Base-by-base conservation (phyloP, 345 rosid genomes). In the Dimocarpus longan region DNA sequence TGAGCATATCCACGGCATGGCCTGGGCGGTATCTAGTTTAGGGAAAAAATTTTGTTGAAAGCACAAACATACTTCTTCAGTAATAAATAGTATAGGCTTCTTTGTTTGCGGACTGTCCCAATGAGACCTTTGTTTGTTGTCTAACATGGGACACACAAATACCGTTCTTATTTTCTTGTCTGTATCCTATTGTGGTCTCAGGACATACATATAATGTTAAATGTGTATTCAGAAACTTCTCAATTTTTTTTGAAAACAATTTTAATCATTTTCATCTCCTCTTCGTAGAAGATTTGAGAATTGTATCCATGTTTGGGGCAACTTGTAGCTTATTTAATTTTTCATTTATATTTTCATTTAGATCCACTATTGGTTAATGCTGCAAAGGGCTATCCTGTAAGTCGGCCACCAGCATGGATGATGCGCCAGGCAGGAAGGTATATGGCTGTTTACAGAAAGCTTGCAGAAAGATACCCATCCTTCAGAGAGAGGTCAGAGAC, bases 351-450 rank as follows among this genome's bases (percentile, higher is more conserved):
- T 81, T 83, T 64, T 15, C n/a, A 46, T 77, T 48, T 86, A 92
- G 96, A 93, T 85, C 96, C 95, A 56, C 77, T 95, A 40, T 84
- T 93, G 91, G 92, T 95, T 64, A 93, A 93, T 89, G 98, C 95
- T 83, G 99, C 96, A 0, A 90, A 90, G 87, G 95, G 99, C 63
- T 88, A 91, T 46, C 86, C 86, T 0, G 94, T 95, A 56, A 87
- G 74, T 76, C 88, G 96, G 65, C 97, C 99, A 66, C 99, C 98
- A 2, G 99, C 98, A 39, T 95, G 98, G 99, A 95, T 95, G 99
- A 95, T 95, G 99, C 88, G 98, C 76, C 99, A 92, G 78, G 99
- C 99, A 76, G 99, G 98, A 88, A 90, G 99, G 91, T 95, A 92
- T 77, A 93, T 95, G 99, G 91, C 98, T 78, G 93, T 85, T 79